Conservation (phyloP, 306 rosid genomes). For the Amphicarpaea edgeworthii region DNA sequence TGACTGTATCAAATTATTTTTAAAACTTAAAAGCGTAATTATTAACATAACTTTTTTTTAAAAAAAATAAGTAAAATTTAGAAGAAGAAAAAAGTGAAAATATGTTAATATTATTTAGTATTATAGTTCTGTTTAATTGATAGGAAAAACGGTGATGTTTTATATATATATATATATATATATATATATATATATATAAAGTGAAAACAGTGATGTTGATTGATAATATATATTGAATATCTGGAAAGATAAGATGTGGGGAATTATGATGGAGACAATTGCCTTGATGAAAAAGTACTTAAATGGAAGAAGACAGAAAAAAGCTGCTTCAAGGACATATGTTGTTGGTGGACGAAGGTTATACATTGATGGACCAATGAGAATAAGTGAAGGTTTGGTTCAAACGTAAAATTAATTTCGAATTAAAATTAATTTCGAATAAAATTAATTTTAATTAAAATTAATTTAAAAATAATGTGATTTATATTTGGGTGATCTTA, state of each 20-base stretch:
- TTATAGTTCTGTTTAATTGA: not conserved
- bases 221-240: conserved; percentile 14
- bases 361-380: not conserved
- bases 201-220: not conserved
- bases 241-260: conserved; percentile 23
- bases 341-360: not conserved
- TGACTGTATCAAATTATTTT: not conserved
- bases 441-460: no score
- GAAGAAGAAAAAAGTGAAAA: not conserved
- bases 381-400: no score
- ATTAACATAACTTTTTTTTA: not conserved
- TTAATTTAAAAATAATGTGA: no score
- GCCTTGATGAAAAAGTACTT: conserved; percentile 12
- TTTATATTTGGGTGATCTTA: no score
- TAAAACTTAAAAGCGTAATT: not conserved
- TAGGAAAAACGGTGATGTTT: no score
- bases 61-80: not conserved
- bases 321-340: conserved; percentile 8
- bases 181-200: no score
- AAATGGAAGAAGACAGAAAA: conserved; percentile 14
- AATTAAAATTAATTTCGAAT: no score
- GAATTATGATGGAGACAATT: conserved; percentile 20
- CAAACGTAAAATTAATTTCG: no score
- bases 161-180: no score
- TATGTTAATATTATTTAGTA: not conserved